Evolutionary conservation across 495 filamentous ascomycete genomes (phyloP).

Genomic region (Penicillium egyptiacum): DNA sequence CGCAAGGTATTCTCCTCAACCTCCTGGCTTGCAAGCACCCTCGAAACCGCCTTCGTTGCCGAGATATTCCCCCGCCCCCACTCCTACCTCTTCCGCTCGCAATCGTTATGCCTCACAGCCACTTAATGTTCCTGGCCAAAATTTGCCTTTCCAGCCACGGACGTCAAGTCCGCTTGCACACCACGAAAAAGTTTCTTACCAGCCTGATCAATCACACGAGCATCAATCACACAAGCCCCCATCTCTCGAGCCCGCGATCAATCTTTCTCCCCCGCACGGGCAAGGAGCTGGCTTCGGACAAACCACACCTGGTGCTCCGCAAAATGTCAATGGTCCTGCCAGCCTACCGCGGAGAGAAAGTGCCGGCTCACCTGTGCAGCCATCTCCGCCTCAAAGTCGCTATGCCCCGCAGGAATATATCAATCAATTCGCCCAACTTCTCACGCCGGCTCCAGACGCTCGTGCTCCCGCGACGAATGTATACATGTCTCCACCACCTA

Average conservation of each 20-base stretch:
- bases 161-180: slow-evolving; percentile 85
- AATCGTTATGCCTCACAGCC: slow-evolving; percentile 55
- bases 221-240: slow-evolving; percentile 28
- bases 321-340: slow-evolving; percentile 9
- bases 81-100: slow-evolving; percentile 45
- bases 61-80: slow-evolving; percentile 43
- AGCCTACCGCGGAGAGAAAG: slow-evolving; percentile 7
- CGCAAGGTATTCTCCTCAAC: slow-evolving; percentile 44
- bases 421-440: slow-evolving; percentile 55
- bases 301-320: slow-evolving; percentile 16
- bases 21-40: slow-evolving; percentile 32
- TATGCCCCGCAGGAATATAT: slow-evolving; percentile 48
- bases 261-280: slow-evolving; percentile 25
- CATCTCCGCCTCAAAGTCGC: slow-evolving; percentile 33
- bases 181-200: slow-evolving; percentile 46
- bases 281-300: slow-evolving; percentile 23
- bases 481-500: slow-evolving; percentile 23
- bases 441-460: slow-evolving; percentile 43
- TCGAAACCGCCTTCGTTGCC: slow-evolving; percentile 36
- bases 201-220: slow-evolving; percentile 30
- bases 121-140: slow-evolving; percentile 41
- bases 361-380: slow-evolving; percentile 20
- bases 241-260: slow-evolving; percentile 30
- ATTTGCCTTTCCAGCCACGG: slow-evolving; percentile 73
- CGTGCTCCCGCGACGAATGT: slow-evolving; percentile 39